Evolutionary conservation across 2,329 filamentous ascomycete genomes (phyloP).

Genomic region (Fusarium sp.): DNA sequence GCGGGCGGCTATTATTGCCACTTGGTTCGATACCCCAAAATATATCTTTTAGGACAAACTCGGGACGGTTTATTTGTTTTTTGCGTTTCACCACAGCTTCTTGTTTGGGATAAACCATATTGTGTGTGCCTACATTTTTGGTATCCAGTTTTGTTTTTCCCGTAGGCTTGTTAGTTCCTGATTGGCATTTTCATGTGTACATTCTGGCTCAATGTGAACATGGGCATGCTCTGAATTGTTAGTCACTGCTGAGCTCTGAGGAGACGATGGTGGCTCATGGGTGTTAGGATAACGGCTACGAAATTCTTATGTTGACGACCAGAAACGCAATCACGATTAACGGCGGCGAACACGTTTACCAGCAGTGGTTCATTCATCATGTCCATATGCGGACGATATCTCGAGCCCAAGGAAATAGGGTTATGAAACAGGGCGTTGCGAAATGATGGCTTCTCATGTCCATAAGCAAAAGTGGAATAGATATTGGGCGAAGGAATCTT

Average conservation of each 20-base stretch:
- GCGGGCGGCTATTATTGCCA: conserved; percentile 15
- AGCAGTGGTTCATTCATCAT: not conserved
- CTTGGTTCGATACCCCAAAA: conserved; percentile 34
- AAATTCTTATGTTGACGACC: conserved; percentile 21
- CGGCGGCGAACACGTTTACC: conserved; percentile 2
- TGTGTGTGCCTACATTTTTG: conserved; percentile 3
- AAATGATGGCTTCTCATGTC: not conserved
- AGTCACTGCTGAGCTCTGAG: not conserved
- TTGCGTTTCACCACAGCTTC: conserved; percentile 9
- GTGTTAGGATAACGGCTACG: not conserved
- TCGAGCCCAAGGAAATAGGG: not conserved
- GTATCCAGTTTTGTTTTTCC: not conserved
- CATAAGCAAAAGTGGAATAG: not conserved
- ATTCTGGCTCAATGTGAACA: not conserved
- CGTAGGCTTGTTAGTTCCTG: not conserved
- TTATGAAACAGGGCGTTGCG: not conserved
- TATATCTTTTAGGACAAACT: conserved; percentile 22
- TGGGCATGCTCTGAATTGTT: not conserved
- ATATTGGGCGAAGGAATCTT: not conserved
- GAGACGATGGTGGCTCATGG: not conserved
- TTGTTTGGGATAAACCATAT: not conserved
- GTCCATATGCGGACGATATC: not conserved
- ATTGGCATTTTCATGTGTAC: not conserved
- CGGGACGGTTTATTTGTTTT: conserved; percentile 26
- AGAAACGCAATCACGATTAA: conserved; percentile 29